Conservation (phyloP, 2,329 filamentous ascomycete genomes). For the Diaporthe vaccinii region DNA sequence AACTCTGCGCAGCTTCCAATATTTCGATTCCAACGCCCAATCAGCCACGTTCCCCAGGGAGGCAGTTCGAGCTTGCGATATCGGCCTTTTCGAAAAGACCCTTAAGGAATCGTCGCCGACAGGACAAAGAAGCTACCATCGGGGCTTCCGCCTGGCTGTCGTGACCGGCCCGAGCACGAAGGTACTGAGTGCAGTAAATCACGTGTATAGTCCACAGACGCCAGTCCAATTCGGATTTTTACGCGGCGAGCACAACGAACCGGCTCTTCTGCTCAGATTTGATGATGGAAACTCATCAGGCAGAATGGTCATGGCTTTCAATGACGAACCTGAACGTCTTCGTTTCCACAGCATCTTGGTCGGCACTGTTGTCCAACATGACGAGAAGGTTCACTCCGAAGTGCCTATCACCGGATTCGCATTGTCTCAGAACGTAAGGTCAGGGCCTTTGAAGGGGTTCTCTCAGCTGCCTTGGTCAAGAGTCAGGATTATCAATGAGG, state of each 20-base stretch:
- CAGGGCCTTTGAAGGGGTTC: slow-evolving; percentile 63
- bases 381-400: slow-evolving; percentile 80
- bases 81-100: slow-evolving; percentile 81
- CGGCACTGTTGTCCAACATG: slow-evolving; percentile 75
- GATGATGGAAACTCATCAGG: slow-evolving; percentile 75
- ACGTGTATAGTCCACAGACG: slow-evolving; percentile 73
- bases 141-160: slow-evolving; percentile 83
- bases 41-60: slow-evolving; percentile 82
- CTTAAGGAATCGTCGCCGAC: slow-evolving; percentile 78
- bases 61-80: slow-evolving; percentile 76
- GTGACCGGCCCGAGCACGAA: slow-evolving; percentile 84
- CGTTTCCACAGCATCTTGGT: slow-evolving; percentile 80
- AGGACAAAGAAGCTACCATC: slow-evolving; percentile 79
- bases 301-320: slow-evolving; percentile 83
- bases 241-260: slow-evolving; percentile 77
- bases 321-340: slow-evolving; percentile 77
- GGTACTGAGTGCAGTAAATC: slow-evolving; percentile 81
- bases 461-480: slow-evolving; percentile 74
- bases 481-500: slow-evolving; percentile 80
- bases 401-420: slow-evolving; percentile 75
- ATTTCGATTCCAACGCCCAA: slow-evolving; percentile 80
- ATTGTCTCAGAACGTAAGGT: slow-evolving; percentile 68
- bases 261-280: slow-evolving; percentile 79
- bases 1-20: slow-evolving; percentile 81
- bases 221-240: slow-evolving; percentile 85